Evolutionary conservation across 306 rosid genomes (phyloP), one percentile per base, ranked within the genome.

Genomic region (Castanea sativa): DNA sequence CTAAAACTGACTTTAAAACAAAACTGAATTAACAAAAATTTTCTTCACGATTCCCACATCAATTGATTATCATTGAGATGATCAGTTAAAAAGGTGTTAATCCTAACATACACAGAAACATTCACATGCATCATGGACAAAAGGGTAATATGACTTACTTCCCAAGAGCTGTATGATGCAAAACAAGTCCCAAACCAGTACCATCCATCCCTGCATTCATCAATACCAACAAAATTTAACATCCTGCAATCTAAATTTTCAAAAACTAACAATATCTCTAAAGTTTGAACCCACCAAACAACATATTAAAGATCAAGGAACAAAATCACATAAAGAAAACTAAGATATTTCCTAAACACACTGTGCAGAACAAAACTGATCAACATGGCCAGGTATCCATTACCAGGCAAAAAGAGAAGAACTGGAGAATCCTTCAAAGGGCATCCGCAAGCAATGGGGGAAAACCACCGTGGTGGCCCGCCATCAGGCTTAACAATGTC

Each of bases 131-230:
- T 59, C 32, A 58, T 5, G 60, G 27, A 86, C 68, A 52, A 43
- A 76, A 0, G 30, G 51, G 38, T 55, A 72, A 25, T 20, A 43
- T 23, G 82, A 90, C 94, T 80, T 89, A 92, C 98, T 88, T 92
- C 77, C 93, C 97, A 80, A 95, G 98, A 83, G 99, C 97, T 88
- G 90, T 87, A 86, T 92, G 97, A 73, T 92, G 98, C 91, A 95
- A 73, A 85, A 81, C 75, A 72, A 95, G 98, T 33, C 98, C 99
- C 77, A 88, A 82, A 68, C 99, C 99, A 71, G 97, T 95, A 67
- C 99, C 95, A 85, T 92, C 99, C 77, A 91, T 41, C 77, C 98
- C 99, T 92, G 92, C 79, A 77, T 6, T 25, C 71, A 71, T 69
- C 73, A 86, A 73, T 57, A 43, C 56, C 78, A 80, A 83, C 77